A percentile compares a stretch with the other conserved stretches of the same genome.
phyloP scores from a whole-genome alignment of 768 basidiomycete genomes.

The Coprinopsis marcescibilis region DNA sequence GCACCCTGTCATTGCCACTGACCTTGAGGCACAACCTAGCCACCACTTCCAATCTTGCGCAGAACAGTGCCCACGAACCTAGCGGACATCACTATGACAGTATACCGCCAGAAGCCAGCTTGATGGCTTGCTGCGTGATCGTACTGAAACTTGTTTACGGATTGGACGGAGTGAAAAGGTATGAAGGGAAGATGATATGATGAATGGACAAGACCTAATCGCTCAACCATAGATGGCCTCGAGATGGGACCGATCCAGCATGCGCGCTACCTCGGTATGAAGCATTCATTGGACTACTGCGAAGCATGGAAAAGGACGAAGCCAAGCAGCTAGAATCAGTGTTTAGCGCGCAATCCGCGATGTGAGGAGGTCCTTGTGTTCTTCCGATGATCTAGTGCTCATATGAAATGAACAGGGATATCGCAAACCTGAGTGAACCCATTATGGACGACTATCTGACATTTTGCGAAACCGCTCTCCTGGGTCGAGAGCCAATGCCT shows the following conservation, averaged over 20 bases:
- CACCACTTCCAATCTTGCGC: slow-evolving; percentile 36
- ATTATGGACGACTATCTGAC: slow-evolving; percentile 59
- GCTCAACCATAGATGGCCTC: slow-evolving; percentile 36
- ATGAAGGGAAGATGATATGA: slow-evolving; percentile 14
- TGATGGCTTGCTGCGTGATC: slow-evolving; percentile 56
- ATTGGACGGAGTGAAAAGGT: slow-evolving; percentile 65
- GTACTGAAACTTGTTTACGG: slow-evolving; percentile 85
- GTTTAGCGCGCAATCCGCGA: slow-evolving; percentile 37
- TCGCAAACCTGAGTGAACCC: slow-evolving; percentile 43
- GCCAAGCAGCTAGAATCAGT: slow-evolving; percentile 23
- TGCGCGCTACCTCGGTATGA: slow-evolving; percentile 48
- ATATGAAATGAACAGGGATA: slow-evolving; percentile 33
- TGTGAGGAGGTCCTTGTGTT: slow-evolving; percentile 30
- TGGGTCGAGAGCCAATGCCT: slow-evolving; percentile 27
- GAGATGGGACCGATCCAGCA: slow-evolving; percentile 47
- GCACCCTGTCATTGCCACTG: slow-evolving; percentile 51
- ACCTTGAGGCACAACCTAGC: slow-evolving; percentile 52
- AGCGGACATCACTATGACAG: slow-evolving; percentile 53
- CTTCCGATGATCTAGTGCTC: slow-evolving; percentile 10
- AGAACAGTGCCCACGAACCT: slow-evolving; percentile 32
- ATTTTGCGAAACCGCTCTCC: slow-evolving; percentile 56
- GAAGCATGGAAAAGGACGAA: slow-evolving; percentile 28
- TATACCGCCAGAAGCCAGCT: slow-evolving; percentile 60
- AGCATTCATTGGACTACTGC: slow-evolving; percentile 43
- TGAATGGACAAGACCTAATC: slow-evolving; percentile 11